phyloP scores from a whole-genome alignment of 768 basidiomycete genomes.

The Coprinopsis cinerea region DNA sequence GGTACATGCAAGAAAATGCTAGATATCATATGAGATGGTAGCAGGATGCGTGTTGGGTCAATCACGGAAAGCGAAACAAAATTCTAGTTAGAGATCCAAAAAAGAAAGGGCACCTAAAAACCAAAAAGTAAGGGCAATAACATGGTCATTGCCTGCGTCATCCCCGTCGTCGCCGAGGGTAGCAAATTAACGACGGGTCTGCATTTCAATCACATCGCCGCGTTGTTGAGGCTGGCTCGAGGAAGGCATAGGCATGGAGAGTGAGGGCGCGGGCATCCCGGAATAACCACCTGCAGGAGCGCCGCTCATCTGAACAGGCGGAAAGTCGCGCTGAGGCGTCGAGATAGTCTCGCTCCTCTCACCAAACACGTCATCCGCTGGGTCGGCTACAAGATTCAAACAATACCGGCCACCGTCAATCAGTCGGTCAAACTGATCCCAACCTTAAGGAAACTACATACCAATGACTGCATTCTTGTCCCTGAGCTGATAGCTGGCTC shows the following conservation, averaged over 20 bases:
- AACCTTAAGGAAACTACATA: conserved; percentile 23
- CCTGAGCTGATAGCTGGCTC: conserved; percentile 44
- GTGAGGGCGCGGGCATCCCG: background rate
- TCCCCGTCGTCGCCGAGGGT: background rate
- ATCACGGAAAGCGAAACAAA: too few relatives aligned
- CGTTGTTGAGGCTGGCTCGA: conserved; percentile 1
- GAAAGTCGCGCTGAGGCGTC: background rate
- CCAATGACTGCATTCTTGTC: conserved; percentile 48
- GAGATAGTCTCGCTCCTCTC: conserved; percentile 29
- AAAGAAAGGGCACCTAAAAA: too few relatives aligned
- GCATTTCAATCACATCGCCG: conserved; percentile 4
- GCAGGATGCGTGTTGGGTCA: too few relatives aligned
- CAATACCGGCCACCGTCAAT: background rate
- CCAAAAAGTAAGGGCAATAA: too few relatives aligned
- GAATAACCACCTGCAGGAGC: background rate
- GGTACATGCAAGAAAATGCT: too few relatives aligned
- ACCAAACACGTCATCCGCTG: conserved; percentile 39
- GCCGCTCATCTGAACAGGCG: background rate
- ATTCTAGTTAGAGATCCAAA: too few relatives aligned
- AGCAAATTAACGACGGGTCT: conserved; percentile 1
- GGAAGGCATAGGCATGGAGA: conserved; percentile 3
- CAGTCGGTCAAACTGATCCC: background rate
- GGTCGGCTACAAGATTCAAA: conserved; percentile 19
- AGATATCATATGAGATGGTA: too few relatives aligned
- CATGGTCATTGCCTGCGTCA: background rate